Conservation (phyloP, 768 basidiomycete genomes). For the Holtermannia corniformis region DNA sequence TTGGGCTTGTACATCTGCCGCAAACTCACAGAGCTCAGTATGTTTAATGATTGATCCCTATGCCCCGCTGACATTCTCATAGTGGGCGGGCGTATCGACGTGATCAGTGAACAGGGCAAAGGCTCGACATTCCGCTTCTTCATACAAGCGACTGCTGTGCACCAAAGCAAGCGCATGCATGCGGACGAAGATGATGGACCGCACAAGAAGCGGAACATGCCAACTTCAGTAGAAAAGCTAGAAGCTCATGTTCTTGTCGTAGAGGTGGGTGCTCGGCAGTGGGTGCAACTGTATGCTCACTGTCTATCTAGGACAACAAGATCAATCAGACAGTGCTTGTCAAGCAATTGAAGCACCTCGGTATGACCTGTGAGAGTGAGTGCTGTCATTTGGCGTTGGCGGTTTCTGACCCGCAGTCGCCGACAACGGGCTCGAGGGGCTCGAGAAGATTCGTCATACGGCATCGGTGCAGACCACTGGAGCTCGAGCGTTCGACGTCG, state of each 20-base stretch:
- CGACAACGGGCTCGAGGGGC: slow-evolving; percentile 33
- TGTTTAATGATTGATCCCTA: background rate
- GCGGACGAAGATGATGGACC: background rate
- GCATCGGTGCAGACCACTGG: slow-evolving; percentile 1
- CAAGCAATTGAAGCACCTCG: slow-evolving; percentile 33
- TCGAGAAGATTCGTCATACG: slow-evolving; percentile 27
- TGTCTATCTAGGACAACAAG: slow-evolving; percentile 36
- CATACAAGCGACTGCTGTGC: slow-evolving; percentile 26
- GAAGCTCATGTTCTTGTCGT: background rate
- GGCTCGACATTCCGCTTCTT: slow-evolving; percentile 44
- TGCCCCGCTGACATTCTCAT: slow-evolving; percentile 1
- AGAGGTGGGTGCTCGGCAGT: no score
- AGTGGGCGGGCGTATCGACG: slow-evolving; percentile 43
- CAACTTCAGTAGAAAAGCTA: background rate
- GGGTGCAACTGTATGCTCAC: no score
- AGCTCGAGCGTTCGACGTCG: slow-evolving; percentile 27
- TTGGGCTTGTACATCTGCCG: slow-evolving; percentile 43
- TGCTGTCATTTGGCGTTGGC: background rate
- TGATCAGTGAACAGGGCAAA: slow-evolving; percentile 40
- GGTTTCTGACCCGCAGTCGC: slow-evolving; percentile 15
- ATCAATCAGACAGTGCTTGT: slow-evolving; percentile 39
- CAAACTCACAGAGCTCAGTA: slow-evolving; percentile 31
- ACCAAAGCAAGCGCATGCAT: background rate
- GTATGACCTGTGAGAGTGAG: slow-evolving; percentile 32
- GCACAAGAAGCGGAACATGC: background rate